Evolutionary conservation across 1,284 basidiomycete species (phyloP), one percentile per base, ranked within the genome.

Genomic region (Pterulicium gracile): DNA sequence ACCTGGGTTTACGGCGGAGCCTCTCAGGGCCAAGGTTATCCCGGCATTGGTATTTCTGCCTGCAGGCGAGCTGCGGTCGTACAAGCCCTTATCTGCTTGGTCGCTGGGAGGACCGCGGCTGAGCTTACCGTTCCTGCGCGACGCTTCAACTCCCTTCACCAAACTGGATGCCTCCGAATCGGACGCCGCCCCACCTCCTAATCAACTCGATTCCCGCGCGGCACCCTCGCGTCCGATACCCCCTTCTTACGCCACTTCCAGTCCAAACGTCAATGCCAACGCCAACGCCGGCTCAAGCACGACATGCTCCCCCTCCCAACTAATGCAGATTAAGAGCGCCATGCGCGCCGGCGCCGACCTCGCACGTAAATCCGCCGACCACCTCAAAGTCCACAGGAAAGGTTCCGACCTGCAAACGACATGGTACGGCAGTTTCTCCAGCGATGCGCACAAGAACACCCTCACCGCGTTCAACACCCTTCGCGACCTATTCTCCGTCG

Each of bases 361-460:
- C 17, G 50, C 47, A 12, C 48, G 12, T 13, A 24, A 3, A 12
- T 20, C 43, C 3, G 23, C 47, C 19, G 24, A 17, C 22, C 47
- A 51, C 32, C 50, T 51, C 23, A 32, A 44, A 17, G 15, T 12
- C 35, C 44, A 50, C 24, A 47, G 47, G 34, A 22, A 21, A 24
- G 49, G 49, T 10, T 41, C 42, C 21, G 32, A 43, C 2, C 50
- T 51, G 44, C 47, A 51, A 32, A 51, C 47, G 10, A 49, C 43
- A 2, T 51, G 50, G 50, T 51, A 45, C 20, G 50, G 50, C 22
- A 46, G 47, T 10, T 51, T 51, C 39, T n/a, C 47, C 13, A 42
- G 12, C 3, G 13, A 20, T 7, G 20, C 39, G n/a, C 46, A 49
- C 32, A 24, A 4, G 3, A 15, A 19, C 41, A 44, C 43, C 2